Conservation (phyloP, 345 rosid genomes). For the Syzygium oleosum region DNA sequence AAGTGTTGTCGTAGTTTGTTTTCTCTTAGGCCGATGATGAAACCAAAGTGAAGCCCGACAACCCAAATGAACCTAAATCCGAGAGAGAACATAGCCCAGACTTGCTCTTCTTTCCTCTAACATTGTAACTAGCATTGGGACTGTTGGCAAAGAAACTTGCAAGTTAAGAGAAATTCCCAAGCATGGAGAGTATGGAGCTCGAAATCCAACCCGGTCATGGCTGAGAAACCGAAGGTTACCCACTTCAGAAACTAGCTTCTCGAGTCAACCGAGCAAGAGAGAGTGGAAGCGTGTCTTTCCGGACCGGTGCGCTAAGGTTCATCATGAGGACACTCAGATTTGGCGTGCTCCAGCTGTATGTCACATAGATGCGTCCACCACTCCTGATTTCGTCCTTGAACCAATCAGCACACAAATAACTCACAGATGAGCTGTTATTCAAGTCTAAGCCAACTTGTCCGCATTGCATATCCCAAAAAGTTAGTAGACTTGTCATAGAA, state of each 20-base stretch:
- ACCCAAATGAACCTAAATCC: too few species aligned
- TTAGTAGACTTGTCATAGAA: background rate
- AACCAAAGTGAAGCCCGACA: too few species aligned
- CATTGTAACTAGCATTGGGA: background rate
- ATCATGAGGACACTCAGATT: background rate
- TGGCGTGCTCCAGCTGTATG: background rate
- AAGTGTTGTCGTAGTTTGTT: background rate
- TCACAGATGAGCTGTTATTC: background rate
- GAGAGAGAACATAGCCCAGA: too few species aligned
- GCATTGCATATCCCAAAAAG: constrained; percentile 2
- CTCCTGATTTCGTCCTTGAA: background rate
- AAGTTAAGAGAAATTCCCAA: background rate
- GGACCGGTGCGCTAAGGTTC: background rate
- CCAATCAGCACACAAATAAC: background rate
- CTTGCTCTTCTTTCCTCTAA: background rate
- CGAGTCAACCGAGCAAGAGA: background rate
- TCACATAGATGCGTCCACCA: background rate
- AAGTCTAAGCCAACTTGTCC: constrained; percentile 5
- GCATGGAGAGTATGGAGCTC: background rate
- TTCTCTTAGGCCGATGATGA: background rate
- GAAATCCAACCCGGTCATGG: background rate
- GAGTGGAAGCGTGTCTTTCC: background rate
- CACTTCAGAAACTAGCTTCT: background rate
- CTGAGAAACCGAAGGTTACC: background rate
- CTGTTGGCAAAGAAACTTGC: background rate